Percentiles rank a stretch among this genome's conserved stretches.
Conservation (phyloP, 192 early-diverging fungal genomes). For the Linderina pennispora region DNA sequence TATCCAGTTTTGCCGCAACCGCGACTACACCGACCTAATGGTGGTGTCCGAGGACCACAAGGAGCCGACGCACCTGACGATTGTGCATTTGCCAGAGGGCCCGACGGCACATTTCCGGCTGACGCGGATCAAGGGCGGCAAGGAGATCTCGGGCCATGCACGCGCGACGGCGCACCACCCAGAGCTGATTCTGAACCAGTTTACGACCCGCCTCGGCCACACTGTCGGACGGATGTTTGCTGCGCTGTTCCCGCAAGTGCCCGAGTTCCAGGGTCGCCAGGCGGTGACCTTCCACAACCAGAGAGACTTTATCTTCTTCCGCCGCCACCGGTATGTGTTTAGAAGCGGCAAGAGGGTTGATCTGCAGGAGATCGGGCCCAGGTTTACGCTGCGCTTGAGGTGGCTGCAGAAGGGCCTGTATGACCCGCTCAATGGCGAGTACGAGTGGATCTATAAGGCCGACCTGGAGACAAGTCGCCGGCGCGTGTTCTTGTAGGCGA, state of each 20-base stretch:
- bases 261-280: slow-evolving; percentile 93
- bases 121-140: slow-evolving; percentile 67
- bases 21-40: slow-evolving; percentile 90
- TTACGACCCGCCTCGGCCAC: slow-evolving; percentile 93
- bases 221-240: slow-evolving; percentile 95
- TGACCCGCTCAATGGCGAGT: slow-evolving; percentile 83
- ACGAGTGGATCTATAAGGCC: slow-evolving; percentile 94
- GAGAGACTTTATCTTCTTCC: slow-evolving; percentile 98
- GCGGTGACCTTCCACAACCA: slow-evolving; percentile 98
- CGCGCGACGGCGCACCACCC: slow-evolving; percentile 77
- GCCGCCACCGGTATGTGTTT: slow-evolving; percentile 96
- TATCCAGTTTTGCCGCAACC: slow-evolving; percentile 80
- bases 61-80: slow-evolving; percentile 78
- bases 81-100: slow-evolving; percentile 94
- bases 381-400: slow-evolving; percentile 89
- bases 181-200: slow-evolving; percentile 97
- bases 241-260: slow-evolving; percentile 93
- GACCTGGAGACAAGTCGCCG: slow-evolving; percentile 88
- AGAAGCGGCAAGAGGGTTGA: slow-evolving; percentile 70
- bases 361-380: slow-evolving; percentile 91
- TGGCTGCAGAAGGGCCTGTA: slow-evolving; percentile 97
- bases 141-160: slow-evolving; percentile 80
- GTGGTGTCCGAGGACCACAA: slow-evolving; percentile 94
- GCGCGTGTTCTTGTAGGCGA: slow-evolving; percentile 78
- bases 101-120: slow-evolving; percentile 97